Base-by-base conservation (phyloP, 2,329 filamentous ascomycete species). In the Sporothrix variecibatus region DNA sequence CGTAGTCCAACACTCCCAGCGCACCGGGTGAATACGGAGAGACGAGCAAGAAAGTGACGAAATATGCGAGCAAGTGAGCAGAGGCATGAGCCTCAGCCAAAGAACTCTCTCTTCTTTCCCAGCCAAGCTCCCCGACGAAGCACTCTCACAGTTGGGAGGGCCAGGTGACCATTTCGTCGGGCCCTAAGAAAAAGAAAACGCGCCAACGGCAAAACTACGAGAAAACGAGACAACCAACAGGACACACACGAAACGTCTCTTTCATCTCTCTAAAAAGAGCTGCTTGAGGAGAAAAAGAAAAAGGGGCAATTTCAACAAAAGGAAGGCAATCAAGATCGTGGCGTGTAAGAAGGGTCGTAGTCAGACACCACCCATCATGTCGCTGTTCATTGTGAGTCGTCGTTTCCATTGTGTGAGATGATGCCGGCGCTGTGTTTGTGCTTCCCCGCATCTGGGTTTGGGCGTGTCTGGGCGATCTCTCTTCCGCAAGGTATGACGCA, bases 111-210 rank as follows among this genome's bases (percentile, higher is more conserved):
- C 49, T 53, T 8, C 20, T 23, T 23, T 2, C 53, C 49, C 4
- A 56, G 51, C 53, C 26, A 58, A 31, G 53, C 53, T 58, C 53
- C 23, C 7, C 43, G 43, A 49, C 40, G 43, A 49, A 20, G 26
- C 53, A 58, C 3, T 2, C 17, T 31, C 26, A 23, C 9, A 8
- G 40, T 49, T 68, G 64, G 64, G 43, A 51, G 64, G 43, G 28
- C 65, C 65, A 68, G 65, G 43, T 68, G 65, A 68, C 65, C 65
- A 31, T 68, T 51, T 28, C 43, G 23, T 34, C 6, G 40, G 40
- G 40, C 7, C 40, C 40, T 43, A 15, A 15, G 6, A 26, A 15
- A 15, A 20, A 43, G 31, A 26, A 43, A 43, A 68, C 43, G 65
- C 65, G 43, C 65, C 64, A 68, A 68, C 58, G 38, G 58, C n/a